A percentile compares a stretch with the other conserved stretches of the same genome.
These are phyloP conservation scores for Pythium myriotylum DNA, from an alignment of 352 stramenopile genomes.

Conservation along the genomic window DNA sequence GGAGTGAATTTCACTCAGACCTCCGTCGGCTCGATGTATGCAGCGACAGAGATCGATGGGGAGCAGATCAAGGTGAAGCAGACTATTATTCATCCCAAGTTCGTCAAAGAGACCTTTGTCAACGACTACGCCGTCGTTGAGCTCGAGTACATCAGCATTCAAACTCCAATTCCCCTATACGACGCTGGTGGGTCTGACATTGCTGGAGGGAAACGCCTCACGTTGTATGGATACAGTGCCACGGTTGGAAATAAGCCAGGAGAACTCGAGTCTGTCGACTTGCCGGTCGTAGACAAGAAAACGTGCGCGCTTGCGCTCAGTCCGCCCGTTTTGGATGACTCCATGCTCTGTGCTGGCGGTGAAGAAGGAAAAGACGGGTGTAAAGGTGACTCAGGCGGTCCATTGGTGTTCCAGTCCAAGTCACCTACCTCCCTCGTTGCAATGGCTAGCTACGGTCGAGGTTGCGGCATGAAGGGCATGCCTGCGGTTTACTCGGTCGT, in stretches of 20 bases:
- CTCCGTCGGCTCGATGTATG: slow-evolving; percentile 36
- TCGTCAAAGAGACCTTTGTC: slow-evolving; percentile 19
- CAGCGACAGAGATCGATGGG: slow-evolving; percentile 30
- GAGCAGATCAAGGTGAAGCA: slow-evolving; percentile 44
- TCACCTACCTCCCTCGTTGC: slow-evolving; percentile 25
- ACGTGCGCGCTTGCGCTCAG: slow-evolving; percentile 27
- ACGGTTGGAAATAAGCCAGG: slow-evolving; percentile 1
- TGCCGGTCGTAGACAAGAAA: slow-evolving; percentile 30
- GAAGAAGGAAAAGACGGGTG: slow-evolving; percentile 41
- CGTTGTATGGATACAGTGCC: slow-evolving; percentile 26
- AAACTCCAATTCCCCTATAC: slow-evolving; percentile 35
- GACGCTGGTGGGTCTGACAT: slow-evolving; percentile 5
- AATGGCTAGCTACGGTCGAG: slow-evolving; percentile 38
- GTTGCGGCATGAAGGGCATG: slow-evolving; percentile 33
- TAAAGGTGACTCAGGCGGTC: slow-evolving; percentile 43
- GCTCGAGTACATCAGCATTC: slow-evolving; percentile 45
- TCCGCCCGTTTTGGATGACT: slow-evolving; percentile 10
- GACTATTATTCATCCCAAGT: slow-evolving; percentile 32
- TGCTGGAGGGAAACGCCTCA: slow-evolving; percentile 12
- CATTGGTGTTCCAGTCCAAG: slow-evolving; percentile 26
- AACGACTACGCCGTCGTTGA: slow-evolving; percentile 45
- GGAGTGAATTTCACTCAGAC: slow-evolving; percentile 26
- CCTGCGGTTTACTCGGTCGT: slow-evolving; percentile 42
- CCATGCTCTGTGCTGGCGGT: slow-evolving; percentile 46
- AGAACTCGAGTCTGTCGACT: slow-evolving; percentile 22